These are phyloP conservation scores for Musa itinerans DNA, from an alignment of 176 grass and related monocot species.

Conservation along the genomic window DNA sequence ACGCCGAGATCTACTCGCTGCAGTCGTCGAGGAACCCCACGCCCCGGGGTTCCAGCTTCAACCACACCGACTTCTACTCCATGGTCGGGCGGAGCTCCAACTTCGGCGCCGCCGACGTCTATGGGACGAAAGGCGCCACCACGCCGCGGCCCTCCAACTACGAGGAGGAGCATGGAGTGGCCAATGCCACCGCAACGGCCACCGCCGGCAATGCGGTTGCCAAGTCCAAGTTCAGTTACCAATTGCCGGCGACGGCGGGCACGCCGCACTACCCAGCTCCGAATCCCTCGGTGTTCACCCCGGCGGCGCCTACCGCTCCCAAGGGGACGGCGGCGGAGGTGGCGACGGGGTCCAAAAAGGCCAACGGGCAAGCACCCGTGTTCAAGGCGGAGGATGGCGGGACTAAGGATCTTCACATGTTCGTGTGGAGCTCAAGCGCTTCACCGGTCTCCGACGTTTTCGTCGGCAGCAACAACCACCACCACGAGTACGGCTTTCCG, in stretches of 20 bases:
- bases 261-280: not conserved
- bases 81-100: conserved; percentile 37
- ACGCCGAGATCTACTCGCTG: conserved; percentile 81
- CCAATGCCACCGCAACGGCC: too few species aligned
- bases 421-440: conserved; percentile 97
- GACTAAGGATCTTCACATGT: conserved; percentile 94
- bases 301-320: not conserved
- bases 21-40: conserved; percentile 91
- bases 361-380: not conserved
- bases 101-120: not conserved
- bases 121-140: not conserved
- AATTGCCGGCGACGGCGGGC: not conserved
- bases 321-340: not conserved
- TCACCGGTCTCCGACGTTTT: conserved; percentile 94
- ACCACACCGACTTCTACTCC: conserved; percentile 82
- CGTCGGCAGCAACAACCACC: conserved; percentile 3
- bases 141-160: conserved; percentile 6
- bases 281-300: not conserved
- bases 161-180: not conserved
- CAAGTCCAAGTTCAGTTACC: not conserved
- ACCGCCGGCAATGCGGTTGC: too few species aligned
- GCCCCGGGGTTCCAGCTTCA: conserved; percentile 64
- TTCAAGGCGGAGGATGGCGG: conserved; percentile 64
- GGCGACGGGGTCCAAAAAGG: not conserved
- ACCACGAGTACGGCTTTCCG: conserved; percentile 1